A percentile compares a stretch with the other conserved stretches of the same genome.
Evolutionary conservation across 306 rosid species (phyloP).

Genomic region (Vigna hirtella): DNA sequence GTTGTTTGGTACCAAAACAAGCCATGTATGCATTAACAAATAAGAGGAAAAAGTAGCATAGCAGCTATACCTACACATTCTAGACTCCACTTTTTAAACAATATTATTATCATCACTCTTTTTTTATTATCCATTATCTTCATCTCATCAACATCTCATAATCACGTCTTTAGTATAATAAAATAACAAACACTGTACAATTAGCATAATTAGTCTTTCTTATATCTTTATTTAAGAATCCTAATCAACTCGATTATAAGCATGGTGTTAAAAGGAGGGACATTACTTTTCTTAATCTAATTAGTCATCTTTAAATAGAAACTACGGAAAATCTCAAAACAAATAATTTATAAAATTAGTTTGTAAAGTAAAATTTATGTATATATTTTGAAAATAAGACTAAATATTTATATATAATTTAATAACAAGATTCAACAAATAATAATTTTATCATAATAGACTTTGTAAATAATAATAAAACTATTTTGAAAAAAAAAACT

Average conservation of each 20-base stretch:
- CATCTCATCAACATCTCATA: neutral
- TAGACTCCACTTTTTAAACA: neutral
- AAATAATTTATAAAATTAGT: too few relatives aligned
- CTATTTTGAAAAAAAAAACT: too few relatives aligned
- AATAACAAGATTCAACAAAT: too few relatives aligned
- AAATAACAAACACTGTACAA: neutral
- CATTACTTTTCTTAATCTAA: neutral
- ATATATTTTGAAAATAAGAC: too few relatives aligned
- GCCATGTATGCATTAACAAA: neutral
- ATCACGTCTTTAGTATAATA: neutral
- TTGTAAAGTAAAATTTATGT: too few relatives aligned
- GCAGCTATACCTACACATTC: neutral
- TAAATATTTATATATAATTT: too few relatives aligned
- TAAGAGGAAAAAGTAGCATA: neutral
- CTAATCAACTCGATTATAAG: neutral
- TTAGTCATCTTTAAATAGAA: too few relatives aligned
- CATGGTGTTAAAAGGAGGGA: neutral
- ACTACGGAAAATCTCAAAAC: too few relatives aligned
- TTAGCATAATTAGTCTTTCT: too few relatives aligned
- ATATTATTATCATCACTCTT: neutral
- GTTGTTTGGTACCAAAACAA: constrained; percentile 2
- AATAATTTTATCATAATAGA: too few relatives aligned
- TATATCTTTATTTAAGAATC: neutral
- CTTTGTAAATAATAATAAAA: too few relatives aligned
- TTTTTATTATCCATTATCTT: neutral